Base-by-base conservation (phyloP, 805 yeast genomes). In the Wickerhamomyces queroliae region DNA sequence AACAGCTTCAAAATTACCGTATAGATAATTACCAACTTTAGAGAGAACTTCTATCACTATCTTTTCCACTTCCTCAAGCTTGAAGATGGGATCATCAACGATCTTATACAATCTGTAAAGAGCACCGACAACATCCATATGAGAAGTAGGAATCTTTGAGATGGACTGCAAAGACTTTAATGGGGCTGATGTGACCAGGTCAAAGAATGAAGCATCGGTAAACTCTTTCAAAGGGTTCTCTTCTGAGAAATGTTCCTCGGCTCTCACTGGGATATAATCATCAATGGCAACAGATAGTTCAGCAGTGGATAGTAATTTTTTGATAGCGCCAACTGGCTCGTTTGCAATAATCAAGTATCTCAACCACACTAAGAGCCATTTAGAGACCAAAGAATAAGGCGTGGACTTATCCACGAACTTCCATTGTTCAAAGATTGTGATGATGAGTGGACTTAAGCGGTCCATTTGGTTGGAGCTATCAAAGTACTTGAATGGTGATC, bases 401-500 rank as follows among this genome's bases (percentile, higher is more conserved):
- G 58, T 41, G 0, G 48, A 40, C 11, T 59, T 61, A 5, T 68
- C 63, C 10, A 76, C 70, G 53, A 70, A 85, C 38, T 69, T 66
- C 59, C 83, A 72, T 54, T 89, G 96, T 47, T 89, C 97, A 33
- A 78, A 58, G 4, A 81, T 48, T 0, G 81, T 70, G 12, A 77
- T 64, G 2, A 71, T 48, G 37, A 82, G 70, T 0, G 88, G 85
- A 42, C 88, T 78, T 12, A 78, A 50, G 22, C 53, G 49, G 0
- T 49, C 43, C n/a, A 52, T 51, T 1, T 46, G 40, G 22, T 56
- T 59, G 3, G 77, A 68, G 38, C 58, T 45, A 54, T 91, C 97
- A 38, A 87, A 72, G 50, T 89, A 91, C 54, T 85, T 88, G 62
- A 83, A 93, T 0, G 98, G 97, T 0, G 88, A 62, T 45, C 76